Base-by-base conservation (phyloP, 2,329 filamentous ascomycete genomes). In the Plenodomus biglobosus region DNA sequence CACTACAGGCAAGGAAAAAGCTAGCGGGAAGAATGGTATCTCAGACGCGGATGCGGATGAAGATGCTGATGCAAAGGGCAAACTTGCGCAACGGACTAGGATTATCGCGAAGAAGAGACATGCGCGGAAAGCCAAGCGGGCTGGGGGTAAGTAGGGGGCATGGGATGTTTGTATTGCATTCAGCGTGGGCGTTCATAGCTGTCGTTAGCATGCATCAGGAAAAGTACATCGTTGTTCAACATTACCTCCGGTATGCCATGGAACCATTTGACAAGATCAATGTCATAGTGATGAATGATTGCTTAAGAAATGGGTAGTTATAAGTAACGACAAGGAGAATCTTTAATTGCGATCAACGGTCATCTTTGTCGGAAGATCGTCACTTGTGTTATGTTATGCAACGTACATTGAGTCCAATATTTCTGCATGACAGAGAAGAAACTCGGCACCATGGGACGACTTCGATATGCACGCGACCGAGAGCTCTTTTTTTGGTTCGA, bases 21-120 rank as follows among this genome's bases (percentile, higher is more conserved):
- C 34, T 36, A 40, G 20, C 42, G 49, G 48, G 13, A 62, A 52
- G 39, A 52, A 46, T 37, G 47, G 43, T 34, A 63, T 53, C 41
- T 58, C 56, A 53, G 46, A 43, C 35, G 38, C 40, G 32, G 59
- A 56, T 36, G 50, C 42, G 36, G 59, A 38, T 40, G 50, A 52
- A 38, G 52, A 50, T 35, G 45, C 49, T 36, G 81, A 85, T 61
- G 27, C 27, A 32, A 56, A 53, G 36, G 80, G 78, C 53, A 75
- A 77, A 73, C 67, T 83, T 44, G 81, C 81, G 20, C 82, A 81
- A 67, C 75, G 83, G 54, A 88, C 90, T 64, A 86, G 85, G 65
- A 88, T 96, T 65, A 95, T 96, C 71, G 86, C 85, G 40, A 86
- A 89, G 72, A 96, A 95, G 78, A 81, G 90, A 54, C 83, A 87